Evolutionary conservation across 331 rosid species (phyloP), one percentile per base, ranked within the genome.

Genomic region (Ulmus americana): DNA sequence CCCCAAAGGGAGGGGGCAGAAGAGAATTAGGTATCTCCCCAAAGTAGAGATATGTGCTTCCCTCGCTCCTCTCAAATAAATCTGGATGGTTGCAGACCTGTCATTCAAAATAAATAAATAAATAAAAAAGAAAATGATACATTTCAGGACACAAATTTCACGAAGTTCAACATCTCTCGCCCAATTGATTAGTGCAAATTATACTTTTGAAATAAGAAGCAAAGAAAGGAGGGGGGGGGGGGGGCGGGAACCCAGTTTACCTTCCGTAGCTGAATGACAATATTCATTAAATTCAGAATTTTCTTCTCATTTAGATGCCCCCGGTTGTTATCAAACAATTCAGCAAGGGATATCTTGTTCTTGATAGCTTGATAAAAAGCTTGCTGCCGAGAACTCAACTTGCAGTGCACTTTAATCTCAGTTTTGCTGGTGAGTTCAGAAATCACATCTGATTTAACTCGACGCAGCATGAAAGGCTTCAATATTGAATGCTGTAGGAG

Each of bases 21-120:
- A 94, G 97, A 71, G 97, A 75, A 76, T 87, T 83, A 6, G 98
- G 88, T 63, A 94, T 79, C 61, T 72, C 88, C 42, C 94, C 90
- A 67, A 94, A 94, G 84, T 85, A 77, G 15, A 85, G 77, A 83
- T 76, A 94, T 8, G 95, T 83, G 78, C 82, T 85, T 81, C 98
- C 98, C 81, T 94, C 98, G 53, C 84, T 86, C 78, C 98, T 94
- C 74, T 94, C 98, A 44, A 94, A 94, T 84, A 89, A 78, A 74
- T 94, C 98, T 11, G 98, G 98, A 80, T 94, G 98, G 78, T 94
- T 94, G 86, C 98, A 94, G 14, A 94, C 98, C 97, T 81, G 63
- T 45, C 70, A 78, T 51, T 44, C 50, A 55, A 43, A 45, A 28
- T 28, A 28, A 28, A 28, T 45, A 28, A 28, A 28, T 45, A 61